Evolutionary conservation across 2,329 filamentous ascomycete genomes (phyloP).

Genomic region (Arthrocladium fulminans): DNA sequence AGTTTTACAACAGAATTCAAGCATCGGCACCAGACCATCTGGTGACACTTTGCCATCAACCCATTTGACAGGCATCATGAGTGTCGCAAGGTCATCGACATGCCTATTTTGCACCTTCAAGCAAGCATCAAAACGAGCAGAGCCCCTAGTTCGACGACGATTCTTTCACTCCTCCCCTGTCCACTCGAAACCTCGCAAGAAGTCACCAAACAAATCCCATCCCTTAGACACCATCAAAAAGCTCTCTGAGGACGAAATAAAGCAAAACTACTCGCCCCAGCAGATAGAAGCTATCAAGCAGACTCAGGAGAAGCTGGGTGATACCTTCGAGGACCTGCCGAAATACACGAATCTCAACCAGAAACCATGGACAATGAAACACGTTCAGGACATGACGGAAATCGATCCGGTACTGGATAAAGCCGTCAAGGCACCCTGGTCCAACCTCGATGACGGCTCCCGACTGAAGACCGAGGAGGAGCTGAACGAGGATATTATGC

Average conservation of each 20-base stretch:
- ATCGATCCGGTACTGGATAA: slow-evolving; percentile 72
- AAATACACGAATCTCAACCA: slow-evolving; percentile 54
- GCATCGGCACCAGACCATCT: neutral
- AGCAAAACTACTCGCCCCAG: slow-evolving; percentile 62
- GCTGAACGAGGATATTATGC: slow-evolving; percentile 50
- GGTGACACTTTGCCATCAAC: neutral
- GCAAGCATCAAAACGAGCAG: slow-evolving; percentile 30
- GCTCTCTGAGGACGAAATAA: slow-evolving; percentile 60
- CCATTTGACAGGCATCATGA: slow-evolving; percentile 34
- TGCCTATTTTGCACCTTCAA: slow-evolving; percentile 44
- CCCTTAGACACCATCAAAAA: slow-evolving; percentile 25
- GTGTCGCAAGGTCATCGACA: slow-evolving; percentile 39
- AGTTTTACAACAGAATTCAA: neutral
- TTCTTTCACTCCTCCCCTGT: slow-evolving; percentile 36
- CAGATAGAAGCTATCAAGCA: slow-evolving; percentile 76
- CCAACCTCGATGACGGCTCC: slow-evolving; percentile 48
- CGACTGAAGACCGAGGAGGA: slow-evolving; percentile 56
- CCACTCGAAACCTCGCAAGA: slow-evolving; percentile 35
- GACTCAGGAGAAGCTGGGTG: slow-evolving; percentile 66
- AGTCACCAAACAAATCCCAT: slow-evolving; percentile 25
- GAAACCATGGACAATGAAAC: slow-evolving; percentile 62
- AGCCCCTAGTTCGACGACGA: slow-evolving; percentile 39
- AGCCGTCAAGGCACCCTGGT: slow-evolving; percentile 44
- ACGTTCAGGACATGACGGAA: slow-evolving; percentile 73
- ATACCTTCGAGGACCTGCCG: slow-evolving; percentile 55